Evolutionary conservation across 305 asterid genomes (phyloP), one percentile per base, ranked within the genome.

Genomic region (Fraxinus velutina): DNA sequence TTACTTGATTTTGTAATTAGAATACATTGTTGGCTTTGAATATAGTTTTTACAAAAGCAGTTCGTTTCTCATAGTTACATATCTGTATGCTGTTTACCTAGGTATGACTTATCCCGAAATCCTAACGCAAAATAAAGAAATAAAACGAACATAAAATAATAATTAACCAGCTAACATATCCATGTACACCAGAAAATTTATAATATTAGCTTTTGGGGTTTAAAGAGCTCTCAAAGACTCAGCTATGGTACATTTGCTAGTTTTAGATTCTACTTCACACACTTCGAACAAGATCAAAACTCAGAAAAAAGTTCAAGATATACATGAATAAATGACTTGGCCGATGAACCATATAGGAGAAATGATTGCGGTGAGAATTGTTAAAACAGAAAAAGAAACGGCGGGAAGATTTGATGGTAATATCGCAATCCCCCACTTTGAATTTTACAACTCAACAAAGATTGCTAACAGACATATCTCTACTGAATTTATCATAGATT

Each of bases 281-380:
- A 44, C 87, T 76, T 79, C 66, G 34, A 78, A 55, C 80, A 80
- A 80, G 84, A 33, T 80, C n/a, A 13, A 75, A 29, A 79, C 71
- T 60, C 71, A 33, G 73, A 78, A 64, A 66, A 68, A 12, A 12
- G 37, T 68, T 44, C 33, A 79, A 62, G 76, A 80, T 68, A 76
- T 39, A 64, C 30, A 75, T 62, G 72, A 42, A 66, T 64, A 78
- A 62, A 70, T 29, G 76, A 44, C 64, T 13, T 71, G 75, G 27
- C 77, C 24, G 22, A 84, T 57, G 75, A 85, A 34, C 39, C 83
- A 80, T 71, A 73, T 80, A 78, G 68, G 72, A 80, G 82, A 75
- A 17, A 57, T 60, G 79, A 72, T 52, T 80, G 82, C 77, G 39
- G 62, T 75, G 32, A 82, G 73, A 79, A 30, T 50, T 77, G 57